These are phyloP conservation scores for Geranium brycei DNA, from an alignment of 345 rosid genomes.

Conservation along the genomic window DNA sequence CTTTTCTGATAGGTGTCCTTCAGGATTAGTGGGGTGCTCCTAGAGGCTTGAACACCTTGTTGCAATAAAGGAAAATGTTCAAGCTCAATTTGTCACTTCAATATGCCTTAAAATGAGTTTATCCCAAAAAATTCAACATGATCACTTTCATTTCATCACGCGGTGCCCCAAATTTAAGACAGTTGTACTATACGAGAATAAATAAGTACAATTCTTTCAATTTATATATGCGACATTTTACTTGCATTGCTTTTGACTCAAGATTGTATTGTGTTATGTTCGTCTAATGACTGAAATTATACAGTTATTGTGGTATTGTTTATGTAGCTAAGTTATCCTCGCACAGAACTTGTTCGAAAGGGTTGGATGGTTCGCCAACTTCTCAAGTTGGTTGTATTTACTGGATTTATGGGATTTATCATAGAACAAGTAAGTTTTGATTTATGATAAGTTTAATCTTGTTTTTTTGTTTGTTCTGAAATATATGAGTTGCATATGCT, in stretches of 20 bases:
- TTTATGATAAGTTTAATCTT: background rate
- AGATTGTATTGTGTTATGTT: background rate
- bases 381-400: conserved; percentile 72
- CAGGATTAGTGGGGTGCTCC: no score
- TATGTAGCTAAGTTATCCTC: conserved; percentile 76
- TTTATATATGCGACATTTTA: no score
- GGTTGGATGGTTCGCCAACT: conserved; percentile 87
- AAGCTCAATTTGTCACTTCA: no score
- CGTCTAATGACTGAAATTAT: background rate
- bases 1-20: no score
- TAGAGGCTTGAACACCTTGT: no score
- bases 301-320: background rate
- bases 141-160: no score
- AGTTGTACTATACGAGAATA: background rate
- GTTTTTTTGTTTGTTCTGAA: conserved; percentile 8
- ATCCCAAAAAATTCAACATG: no score
- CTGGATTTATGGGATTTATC: conserved; percentile 92
- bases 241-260: background rate
- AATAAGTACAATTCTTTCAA: no score
- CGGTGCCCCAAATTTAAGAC: no score
- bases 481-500: background rate
- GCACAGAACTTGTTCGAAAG: conserved; percentile 58
- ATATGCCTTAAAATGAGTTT: no score
- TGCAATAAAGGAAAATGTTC: no score
- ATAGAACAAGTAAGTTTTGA: conserved; percentile 60